Evolutionary conservation across 2,329 filamentous ascomycete genomes (phyloP), one percentile per base, ranked within the genome.

Genomic region (Sarocladium strictum): DNA sequence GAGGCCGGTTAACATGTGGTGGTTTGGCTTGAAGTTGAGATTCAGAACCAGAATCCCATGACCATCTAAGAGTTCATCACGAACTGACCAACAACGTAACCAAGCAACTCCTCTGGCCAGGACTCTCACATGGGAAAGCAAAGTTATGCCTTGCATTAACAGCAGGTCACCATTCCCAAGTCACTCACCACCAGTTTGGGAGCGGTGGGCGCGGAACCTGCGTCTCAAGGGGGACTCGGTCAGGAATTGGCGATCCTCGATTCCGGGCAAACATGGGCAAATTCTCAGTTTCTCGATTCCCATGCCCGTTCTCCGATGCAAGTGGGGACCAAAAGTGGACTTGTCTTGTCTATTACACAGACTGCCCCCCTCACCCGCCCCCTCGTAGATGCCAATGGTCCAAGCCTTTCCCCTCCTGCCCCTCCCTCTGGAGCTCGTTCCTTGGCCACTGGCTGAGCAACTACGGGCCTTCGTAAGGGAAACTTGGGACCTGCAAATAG

Each of bases 211-310:
- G n/a, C n/a, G n/a, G n/a, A n/a, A n/a, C n/a, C n/a, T n/a, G n/a
- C n/a, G n/a, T n/a, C n/a, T n/a, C n/a, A n/a, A n/a, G n/a, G n/a
- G n/a, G n/a, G 47, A 10, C 33, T n/a, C 47, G 47, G 15, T 17
- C 47, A 14, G 23, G 35, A 51, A 51, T 12, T 33, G 10, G 27
- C 47, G 47, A 51, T 51, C 47, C 29, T 33, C 29, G 47, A 51
- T 51, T n/a, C 50, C 11, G 27, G 5, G 14, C 33, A 38, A 53
- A 40, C 50, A 53, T 53, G 50, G 50, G 35, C 50, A 52, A 52
- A 27, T 38, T 53, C 19, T 6, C 19, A 51, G 40, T 9, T 53
- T 53, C 50, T 53, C 50, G 50, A 53, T 53, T 52, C 50, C 50
- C 33, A 53, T 53, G 19, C 32, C 15, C 50, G 40, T 27, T n/a